Evolutionary conservation across 2,329 filamentous ascomycete genomes (phyloP), one percentile per base, ranked within the genome.

Genomic region (Penicillium sp.): DNA sequence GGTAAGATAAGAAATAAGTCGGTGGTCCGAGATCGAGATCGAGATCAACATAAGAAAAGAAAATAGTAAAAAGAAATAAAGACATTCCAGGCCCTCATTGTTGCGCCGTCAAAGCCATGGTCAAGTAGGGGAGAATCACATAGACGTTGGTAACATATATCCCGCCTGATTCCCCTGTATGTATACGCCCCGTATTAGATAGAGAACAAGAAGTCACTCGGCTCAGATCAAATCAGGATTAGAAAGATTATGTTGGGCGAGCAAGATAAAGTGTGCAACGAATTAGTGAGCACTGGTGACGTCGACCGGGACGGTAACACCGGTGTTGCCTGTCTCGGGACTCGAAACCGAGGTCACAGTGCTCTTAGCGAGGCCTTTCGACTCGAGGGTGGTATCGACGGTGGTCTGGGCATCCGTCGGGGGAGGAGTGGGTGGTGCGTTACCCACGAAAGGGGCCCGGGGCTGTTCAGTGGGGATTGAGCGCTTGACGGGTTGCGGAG

Each of bases 361-460:
- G 60, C 68, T 72, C 50, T 70, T 68, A 21, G 67, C 65, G 53
- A 73, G 66, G 15, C 64, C 68, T 60, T 75, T 75, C 15, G 69
- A 59, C 45, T 73, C 70, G 5, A 76, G 69, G 65, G 75, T 70
- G 53, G 72, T 76, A 54, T 81, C 79, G 33, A 77, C 71, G 49
- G 83, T 82, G 67, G 85, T 89, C 68, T 89, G 89, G 39, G 84
- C 84, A 65, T 87, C 87, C 64, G 83, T 87, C 2, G 87, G 89
- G 53, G 90, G 80, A 23, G 81, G 81, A 1, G 88, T 89, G 0
- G 87, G 88, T 9, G 86, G 84, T 0, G 82, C 81, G 10, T 80
- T 78, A 19, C 52, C 86, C 81, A 75, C 76, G 73, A 68, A 77
- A 29, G 50, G 74, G 64, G 55, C 79, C 74, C 59, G 79, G 73